phyloP scores from a whole-genome alignment of 352 stramenopile species.

The Globisporangium orthogonon region DNA sequence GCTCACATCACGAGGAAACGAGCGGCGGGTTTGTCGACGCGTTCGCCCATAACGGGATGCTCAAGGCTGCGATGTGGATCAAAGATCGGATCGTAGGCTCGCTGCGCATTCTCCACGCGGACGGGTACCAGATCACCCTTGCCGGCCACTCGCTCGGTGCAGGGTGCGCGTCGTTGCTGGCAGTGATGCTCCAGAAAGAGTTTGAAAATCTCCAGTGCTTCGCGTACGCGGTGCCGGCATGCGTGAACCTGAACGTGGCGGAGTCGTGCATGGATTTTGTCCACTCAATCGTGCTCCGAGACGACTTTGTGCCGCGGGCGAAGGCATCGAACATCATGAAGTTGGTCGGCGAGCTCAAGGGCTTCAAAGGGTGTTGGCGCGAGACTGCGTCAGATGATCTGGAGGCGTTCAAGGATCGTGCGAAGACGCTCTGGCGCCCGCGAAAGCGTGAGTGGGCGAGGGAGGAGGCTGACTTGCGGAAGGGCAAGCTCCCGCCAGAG shows the following conservation, averaged over 20 bases:
- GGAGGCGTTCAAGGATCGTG: constrained; percentile 74
- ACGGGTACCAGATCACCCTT: constrained; percentile 81
- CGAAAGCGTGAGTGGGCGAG: constrained; percentile 78
- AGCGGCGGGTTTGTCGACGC: constrained; percentile 75
- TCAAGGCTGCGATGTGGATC: constrained; percentile 85
- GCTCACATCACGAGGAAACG: constrained; percentile 29
- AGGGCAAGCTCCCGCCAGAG: constrained; percentile 28
- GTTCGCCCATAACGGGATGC: constrained; percentile 84
- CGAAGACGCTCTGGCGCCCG: constrained; percentile 77
- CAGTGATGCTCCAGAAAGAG: constrained; percentile 84
- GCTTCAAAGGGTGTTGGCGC: constrained; percentile 78
- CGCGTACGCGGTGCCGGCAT: constrained; percentile 81
- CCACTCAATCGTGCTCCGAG: constrained; percentile 77
- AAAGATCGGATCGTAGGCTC: constrained; percentile 78
- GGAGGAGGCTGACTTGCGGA: constrained; percentile 49
- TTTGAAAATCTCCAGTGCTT: constrained; percentile 79
- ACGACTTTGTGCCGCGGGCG: constrained; percentile 80
- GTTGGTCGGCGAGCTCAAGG: constrained; percentile 64
- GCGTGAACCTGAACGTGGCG: constrained; percentile 74
- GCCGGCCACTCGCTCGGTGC: constrained; percentile 76
- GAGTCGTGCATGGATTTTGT: constrained; percentile 75
- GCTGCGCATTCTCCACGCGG: constrained; percentile 56
- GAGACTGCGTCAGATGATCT: constrained; percentile 77
- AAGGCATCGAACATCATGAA: constrained; percentile 83
- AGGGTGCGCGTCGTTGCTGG: constrained; percentile 66